Evolutionary conservation across 108 stramenopile genomes (phyloP).

Genomic region (Cyclotella cryptica): DNA sequence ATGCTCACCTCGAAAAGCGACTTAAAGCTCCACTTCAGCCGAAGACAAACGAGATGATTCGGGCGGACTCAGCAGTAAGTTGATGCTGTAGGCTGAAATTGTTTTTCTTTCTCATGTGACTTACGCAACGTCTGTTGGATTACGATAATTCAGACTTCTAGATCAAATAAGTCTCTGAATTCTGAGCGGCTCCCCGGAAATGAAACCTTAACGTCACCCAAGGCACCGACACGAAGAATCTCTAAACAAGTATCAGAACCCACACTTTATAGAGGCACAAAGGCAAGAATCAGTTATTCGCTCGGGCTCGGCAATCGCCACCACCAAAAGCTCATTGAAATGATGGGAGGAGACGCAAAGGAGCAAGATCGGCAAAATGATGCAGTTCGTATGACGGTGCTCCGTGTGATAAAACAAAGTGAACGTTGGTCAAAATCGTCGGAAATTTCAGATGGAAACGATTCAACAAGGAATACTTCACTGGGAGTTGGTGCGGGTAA

Average conservation of each 20-base stretch:
- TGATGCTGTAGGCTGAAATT: background rate
- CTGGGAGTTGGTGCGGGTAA: conserved; percentile 21
- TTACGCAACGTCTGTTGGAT: background rate
- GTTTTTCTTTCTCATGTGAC: background rate
- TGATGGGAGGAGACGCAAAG: conserved; percentile 34
- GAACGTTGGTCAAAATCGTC: conserved; percentile 52
- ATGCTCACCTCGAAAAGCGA: conserved; percentile 68
- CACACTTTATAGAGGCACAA: conserved; percentile 2
- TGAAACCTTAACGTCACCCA: no score
- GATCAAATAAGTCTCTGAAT: no score
- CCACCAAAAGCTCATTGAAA: conserved; percentile 57
- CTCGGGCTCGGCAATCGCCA: conserved; percentile 56
- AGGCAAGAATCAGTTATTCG: conserved; percentile 46
- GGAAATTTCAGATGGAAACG: conserved; percentile 18
- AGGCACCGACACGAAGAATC: no score
- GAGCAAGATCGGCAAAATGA: conserved; percentile 34
- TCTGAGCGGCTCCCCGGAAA: no score
- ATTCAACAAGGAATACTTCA: conserved; percentile 52
- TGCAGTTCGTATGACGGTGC: conserved; percentile 55
- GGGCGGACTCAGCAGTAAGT: conserved; percentile 52
- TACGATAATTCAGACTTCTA: no score
- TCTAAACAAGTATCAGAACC: background rate
- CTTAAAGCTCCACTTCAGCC: conserved; percentile 67
- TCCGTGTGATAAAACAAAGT: conserved; percentile 53
- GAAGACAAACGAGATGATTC: conserved; percentile 44